These are phyloP conservation scores for Neurospora sp. DNA, from an alignment of 495 filamentous ascomycete genomes.

Conservation along the genomic window DNA sequence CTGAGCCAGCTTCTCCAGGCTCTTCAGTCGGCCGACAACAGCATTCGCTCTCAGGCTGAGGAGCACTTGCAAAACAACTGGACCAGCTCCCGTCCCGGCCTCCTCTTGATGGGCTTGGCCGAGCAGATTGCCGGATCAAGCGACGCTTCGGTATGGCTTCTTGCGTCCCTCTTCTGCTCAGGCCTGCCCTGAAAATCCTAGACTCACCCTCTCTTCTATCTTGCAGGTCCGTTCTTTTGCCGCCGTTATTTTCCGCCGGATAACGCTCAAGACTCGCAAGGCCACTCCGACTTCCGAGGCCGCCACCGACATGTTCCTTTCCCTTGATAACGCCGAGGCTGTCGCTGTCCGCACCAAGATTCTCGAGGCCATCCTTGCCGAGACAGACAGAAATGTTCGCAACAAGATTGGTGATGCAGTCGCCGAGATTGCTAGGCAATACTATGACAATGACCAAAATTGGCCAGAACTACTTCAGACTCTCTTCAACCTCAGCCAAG, in stretches of 20 bases:
- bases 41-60: slow-evolving; percentile 72
- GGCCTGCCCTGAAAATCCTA: background rate
- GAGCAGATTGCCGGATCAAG: slow-evolving; percentile 75
- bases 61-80: slow-evolving; percentile 83
- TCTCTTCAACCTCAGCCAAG: slow-evolving; percentile 82
- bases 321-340: slow-evolving; percentile 58
- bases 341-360: slow-evolving; percentile 71
- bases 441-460: slow-evolving; percentile 74
- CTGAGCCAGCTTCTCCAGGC: slow-evolving; percentile 77
- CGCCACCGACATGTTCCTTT: slow-evolving; percentile 72
- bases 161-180: slow-evolving; percentile 1
- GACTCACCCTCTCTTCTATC: background rate
- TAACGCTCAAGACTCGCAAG: slow-evolving; percentile 80
- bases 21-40: slow-evolving; percentile 85
- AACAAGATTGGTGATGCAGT: slow-evolving; percentile 96
- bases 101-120: slow-evolving; percentile 83
- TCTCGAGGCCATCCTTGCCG: slow-evolving; percentile 60
- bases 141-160: slow-evolving; percentile 52
- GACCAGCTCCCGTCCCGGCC: slow-evolving; percentile 68
- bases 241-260: slow-evolving; percentile 88
- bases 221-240: slow-evolving; percentile 77
- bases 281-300: slow-evolving; percentile 51
- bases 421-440: slow-evolving; percentile 89
- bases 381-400: slow-evolving; percentile 59
- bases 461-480: slow-evolving; percentile 86